Base-by-base conservation (phyloP, 2,329 filamentous ascomycete genomes). In the Verticillium longisporum region DNA sequence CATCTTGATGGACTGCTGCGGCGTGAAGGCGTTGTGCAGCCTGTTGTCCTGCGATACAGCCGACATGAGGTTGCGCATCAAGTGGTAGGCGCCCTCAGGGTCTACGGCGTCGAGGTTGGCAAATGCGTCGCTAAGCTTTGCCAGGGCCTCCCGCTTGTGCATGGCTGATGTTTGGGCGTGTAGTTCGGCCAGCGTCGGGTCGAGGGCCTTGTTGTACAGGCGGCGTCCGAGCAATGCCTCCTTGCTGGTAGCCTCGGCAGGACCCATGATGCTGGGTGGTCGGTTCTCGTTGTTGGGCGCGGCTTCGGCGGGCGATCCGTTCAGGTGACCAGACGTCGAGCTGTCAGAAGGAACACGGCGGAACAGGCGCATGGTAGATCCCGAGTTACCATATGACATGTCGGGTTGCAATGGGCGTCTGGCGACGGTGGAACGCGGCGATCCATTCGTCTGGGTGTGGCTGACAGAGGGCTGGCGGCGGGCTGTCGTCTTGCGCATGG, bases 331-430 rank as follows among this genome's bases (percentile, higher is more conserved):
- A 1, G 76, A 75, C 6, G 74, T 78, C 26, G 80, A 86, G 67
- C 81, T 80, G 68, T 91, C 90, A 0, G 93, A 95, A 0, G 83
- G 83, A 1, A 96, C 92, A 31, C 94, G 87, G 65, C 91, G 90
- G 79, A 97, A 98, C 59, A 96, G 88, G 60, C 93, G 88, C 66
- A 96, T 91, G 15, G 93, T 97, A 1, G 94, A 97, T 1, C 91
- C 91, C 7, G 88, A 90, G 74, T 98, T 98, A 58, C 94, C 95
- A 75, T 96, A 98, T 6, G 89, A 96, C 80, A 96, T 88, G 69
- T 98, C 92, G 1, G 95, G 84, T 60, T 92, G 92, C 1, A 97
- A 82, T 0, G 94, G 93, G 65, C 91, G 88, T 74, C 91, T 92
- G 2, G 80, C 80, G 61, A 77, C 60, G 15, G 77, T 72, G 37